A percentile compares a stretch with the other conserved stretches of the same genome.
These are phyloP conservation scores for Kappamyces sp. DNA, from an alignment of 192 early-diverging fungal genomes.

Conservation along the genomic window DNA sequence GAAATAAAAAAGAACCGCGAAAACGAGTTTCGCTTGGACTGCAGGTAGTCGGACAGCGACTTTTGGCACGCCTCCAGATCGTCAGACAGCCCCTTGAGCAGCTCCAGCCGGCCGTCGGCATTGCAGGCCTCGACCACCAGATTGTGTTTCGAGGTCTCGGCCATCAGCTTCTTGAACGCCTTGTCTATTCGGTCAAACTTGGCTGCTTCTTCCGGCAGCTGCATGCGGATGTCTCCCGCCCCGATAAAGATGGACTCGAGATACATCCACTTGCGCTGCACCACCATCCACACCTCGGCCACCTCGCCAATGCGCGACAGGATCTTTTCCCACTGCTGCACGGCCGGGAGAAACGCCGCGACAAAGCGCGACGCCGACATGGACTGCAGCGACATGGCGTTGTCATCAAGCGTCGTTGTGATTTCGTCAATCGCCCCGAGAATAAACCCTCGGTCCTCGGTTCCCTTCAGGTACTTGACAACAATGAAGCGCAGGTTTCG, in stretches of 20 bases:
- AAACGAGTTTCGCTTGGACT: conserved; percentile 56
- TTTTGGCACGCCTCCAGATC: conserved; percentile 57
- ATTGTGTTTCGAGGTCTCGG: conserved; percentile 48
- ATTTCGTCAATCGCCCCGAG: conserved; percentile 57
- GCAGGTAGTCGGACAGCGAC: conserved; percentile 54
- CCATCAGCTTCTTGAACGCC: conserved; percentile 56
- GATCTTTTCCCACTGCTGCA: conserved; percentile 58
- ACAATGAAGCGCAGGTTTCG: conserved; percentile 47
- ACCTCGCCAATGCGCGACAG: conserved; percentile 55
- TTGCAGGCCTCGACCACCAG: conserved; percentile 52
- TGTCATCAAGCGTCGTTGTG: conserved; percentile 48
- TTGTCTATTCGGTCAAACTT: conserved; percentile 55
- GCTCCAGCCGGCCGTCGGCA: conserved; percentile 42
- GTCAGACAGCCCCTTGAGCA: conserved; percentile 46
- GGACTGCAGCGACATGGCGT: conserved; percentile 49
- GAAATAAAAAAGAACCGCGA: conserved; percentile 60
- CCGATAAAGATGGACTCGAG: conserved; percentile 59
- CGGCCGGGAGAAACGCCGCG: conserved; percentile 45
- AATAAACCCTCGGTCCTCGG: conserved; percentile 55
- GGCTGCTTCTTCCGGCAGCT: conserved; percentile 56
- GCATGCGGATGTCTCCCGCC: conserved; percentile 50
- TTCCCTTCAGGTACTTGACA: conserved; percentile 55
- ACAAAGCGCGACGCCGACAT: conserved; percentile 55
- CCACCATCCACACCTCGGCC: conserved; percentile 55
- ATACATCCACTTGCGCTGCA: conserved; percentile 60